These are phyloP conservation scores for Saxophila tyrrhenica DNA, from an alignment of 495 filamentous ascomycete species.

Conservation along the genomic window DNA sequence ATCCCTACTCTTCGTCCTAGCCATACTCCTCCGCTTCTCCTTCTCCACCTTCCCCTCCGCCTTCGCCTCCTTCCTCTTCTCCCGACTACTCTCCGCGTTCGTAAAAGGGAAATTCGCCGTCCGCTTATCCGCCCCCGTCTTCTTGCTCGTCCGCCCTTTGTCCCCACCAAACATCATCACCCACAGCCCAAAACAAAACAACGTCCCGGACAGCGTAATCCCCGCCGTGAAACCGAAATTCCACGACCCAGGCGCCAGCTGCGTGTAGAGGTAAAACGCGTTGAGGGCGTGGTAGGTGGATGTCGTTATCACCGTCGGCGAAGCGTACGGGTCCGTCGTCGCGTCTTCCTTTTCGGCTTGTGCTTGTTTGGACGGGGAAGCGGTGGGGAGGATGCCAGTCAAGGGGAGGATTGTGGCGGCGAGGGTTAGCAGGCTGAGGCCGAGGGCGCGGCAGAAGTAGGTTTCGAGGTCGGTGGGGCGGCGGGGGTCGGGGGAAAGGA, in stretches of 20 bases:
- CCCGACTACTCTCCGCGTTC: slow-evolving; percentile 37
- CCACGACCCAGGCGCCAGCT: not conserved
- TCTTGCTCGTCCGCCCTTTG: slow-evolving; percentile 49
- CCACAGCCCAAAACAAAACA: slow-evolving; percentile 60
- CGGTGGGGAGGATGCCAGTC: slow-evolving; percentile 53
- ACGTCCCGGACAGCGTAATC: slow-evolving; percentile 36
- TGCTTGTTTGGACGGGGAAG: slow-evolving; percentile 23
- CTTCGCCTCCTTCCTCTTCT: slow-evolving; percentile 10
- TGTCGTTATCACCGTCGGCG: slow-evolving; percentile 55
- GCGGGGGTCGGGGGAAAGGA: slow-evolving; percentile 14
- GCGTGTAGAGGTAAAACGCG: slow-evolving; percentile 58
- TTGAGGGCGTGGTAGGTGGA: slow-evolving; percentile 49
- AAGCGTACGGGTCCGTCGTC: slow-evolving; percentile 51
- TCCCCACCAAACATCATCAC: slow-evolving; percentile 61
- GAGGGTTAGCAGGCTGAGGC: slow-evolving; percentile 54
- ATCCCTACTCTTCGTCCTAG: not conserved
- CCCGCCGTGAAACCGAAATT: slow-evolving; percentile 42
- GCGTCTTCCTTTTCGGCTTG: slow-evolving; percentile 30
- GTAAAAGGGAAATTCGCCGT: slow-evolving; percentile 74
- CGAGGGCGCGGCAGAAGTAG: slow-evolving; percentile 62
- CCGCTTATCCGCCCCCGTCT: slow-evolving; percentile 68
- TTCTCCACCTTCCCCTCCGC: not conserved
- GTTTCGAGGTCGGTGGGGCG: slow-evolving; percentile 41
- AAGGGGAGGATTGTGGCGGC: slow-evolving; percentile 55
- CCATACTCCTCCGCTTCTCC: slow-evolving; percentile 9